phyloP scores from a whole-genome alignment of 495 filamentous ascomycete species.

The Hypoxylon trugodes region DNA sequence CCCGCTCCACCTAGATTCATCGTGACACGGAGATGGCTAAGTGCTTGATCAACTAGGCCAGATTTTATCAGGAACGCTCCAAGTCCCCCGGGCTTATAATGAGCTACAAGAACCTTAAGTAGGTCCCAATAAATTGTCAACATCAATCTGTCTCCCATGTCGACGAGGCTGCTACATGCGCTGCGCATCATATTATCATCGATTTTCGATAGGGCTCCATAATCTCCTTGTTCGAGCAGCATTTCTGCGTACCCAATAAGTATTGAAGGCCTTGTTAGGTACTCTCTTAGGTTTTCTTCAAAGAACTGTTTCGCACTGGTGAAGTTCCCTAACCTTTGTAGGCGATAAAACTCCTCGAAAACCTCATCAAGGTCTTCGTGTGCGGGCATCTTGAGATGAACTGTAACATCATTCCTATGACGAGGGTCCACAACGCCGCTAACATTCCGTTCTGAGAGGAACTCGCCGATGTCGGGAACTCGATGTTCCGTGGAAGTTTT shows the following conservation, averaged over 20 bases:
- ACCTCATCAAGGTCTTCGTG: slow-evolving; percentile 29
- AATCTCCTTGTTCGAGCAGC: slow-evolving; percentile 33
- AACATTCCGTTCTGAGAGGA: background rate
- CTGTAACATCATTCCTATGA: slow-evolving; percentile 20
- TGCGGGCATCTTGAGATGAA: slow-evolving; percentile 22
- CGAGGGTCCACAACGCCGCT: slow-evolving; percentile 23
- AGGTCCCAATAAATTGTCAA: slow-evolving; percentile 9
- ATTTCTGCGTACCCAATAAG: slow-evolving; percentile 33
- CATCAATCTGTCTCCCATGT: background rate
- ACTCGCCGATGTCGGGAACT: background rate
- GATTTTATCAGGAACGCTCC: background rate
- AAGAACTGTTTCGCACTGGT: slow-evolving; percentile 20
- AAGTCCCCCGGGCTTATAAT: background rate
- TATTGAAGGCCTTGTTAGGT: slow-evolving; percentile 27
- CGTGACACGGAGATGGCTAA: background rate
- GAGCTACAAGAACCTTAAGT: background rate
- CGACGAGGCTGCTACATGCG: background rate
- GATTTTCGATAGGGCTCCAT: slow-evolving; percentile 8
- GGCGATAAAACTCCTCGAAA: slow-evolving; percentile 31
- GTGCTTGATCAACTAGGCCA: background rate
- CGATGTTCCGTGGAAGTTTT: background rate
- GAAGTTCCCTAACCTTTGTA: slow-evolving; percentile 36
- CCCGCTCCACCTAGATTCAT: background rate
- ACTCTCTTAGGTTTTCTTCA: slow-evolving; percentile 19
- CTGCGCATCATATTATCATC: background rate